Percentiles rank a stretch among this genome's conserved stretches.
phyloP scores from a whole-genome alignment of 2,329 filamentous ascomycete species.

The Aspergillus jensenii region DNA sequence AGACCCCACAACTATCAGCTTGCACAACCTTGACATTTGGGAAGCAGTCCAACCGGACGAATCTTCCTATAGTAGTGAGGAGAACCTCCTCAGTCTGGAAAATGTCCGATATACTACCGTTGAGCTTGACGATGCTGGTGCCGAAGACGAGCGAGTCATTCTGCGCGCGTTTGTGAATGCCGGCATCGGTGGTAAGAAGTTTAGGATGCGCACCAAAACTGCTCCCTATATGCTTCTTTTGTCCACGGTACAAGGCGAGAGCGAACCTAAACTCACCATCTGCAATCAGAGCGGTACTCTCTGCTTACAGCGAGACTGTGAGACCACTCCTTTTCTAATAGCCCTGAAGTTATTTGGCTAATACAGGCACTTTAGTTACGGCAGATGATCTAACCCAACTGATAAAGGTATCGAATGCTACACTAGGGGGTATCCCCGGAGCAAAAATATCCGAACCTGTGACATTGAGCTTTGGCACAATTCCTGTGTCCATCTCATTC shows the following conservation, averaged over 20 bases:
- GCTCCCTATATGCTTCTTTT: slow-evolving; percentile 35
- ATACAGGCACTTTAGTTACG: slow-evolving; percentile 14
- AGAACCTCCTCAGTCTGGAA: slow-evolving; percentile 19
- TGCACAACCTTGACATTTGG: slow-evolving; percentile 30
- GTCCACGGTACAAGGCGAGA: slow-evolving; percentile 30
- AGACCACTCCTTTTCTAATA: slow-evolving; percentile 4
- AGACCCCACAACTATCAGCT: slow-evolving; percentile 19
- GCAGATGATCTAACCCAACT: slow-evolving; percentile 23
- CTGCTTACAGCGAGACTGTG: slow-evolving; percentile 30
- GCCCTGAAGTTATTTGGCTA: background rate
- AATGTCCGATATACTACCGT: slow-evolving; percentile 31
- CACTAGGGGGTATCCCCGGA: slow-evolving; percentile 16
- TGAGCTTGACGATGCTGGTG: slow-evolving; percentile 31
- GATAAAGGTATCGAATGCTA: slow-evolving; percentile 19
- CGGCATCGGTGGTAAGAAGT: slow-evolving; percentile 30
- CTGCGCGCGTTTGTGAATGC: slow-evolving; percentile 34
- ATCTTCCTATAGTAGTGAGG: slow-evolving; percentile 11
- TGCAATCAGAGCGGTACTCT: slow-evolving; percentile 35
- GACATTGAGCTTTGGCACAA: slow-evolving; percentile 25
- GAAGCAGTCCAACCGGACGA: slow-evolving; percentile 32
- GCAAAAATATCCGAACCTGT: slow-evolving; percentile 26
- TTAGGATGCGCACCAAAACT: slow-evolving; percentile 30
- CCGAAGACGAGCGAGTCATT: slow-evolving; percentile 30
- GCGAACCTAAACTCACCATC: slow-evolving; percentile 31
- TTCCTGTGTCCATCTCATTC: slow-evolving; percentile 28